Evolutionary conservation across 768 basidiomycete genomes (phyloP).

Genomic region (Fibroporia radiculosa): DNA sequence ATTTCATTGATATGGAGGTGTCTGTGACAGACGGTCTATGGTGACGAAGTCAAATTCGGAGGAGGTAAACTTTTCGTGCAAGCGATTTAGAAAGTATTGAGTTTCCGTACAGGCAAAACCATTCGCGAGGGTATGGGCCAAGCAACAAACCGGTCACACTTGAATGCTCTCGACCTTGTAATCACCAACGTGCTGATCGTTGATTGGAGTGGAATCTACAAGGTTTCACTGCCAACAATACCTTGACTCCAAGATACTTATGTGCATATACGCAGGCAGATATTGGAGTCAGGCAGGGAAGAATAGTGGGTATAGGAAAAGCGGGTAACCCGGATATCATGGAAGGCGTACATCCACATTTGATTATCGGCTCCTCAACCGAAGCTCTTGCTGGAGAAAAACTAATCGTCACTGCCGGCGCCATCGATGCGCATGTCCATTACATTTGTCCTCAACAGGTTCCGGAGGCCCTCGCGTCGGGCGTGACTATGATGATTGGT

Average conservation of each 20-base stretch:
- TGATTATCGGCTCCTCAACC: constrained; percentile 85
- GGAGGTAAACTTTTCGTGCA: constrained; percentile 48
- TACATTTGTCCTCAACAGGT: constrained; percentile 95
- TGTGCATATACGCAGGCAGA: constrained; percentile 57
- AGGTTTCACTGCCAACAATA: too few species aligned
- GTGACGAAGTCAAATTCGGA: constrained; percentile 97
- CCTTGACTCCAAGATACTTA: constrained; percentile 8
- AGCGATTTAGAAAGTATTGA: background rate
- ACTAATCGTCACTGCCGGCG: constrained; percentile 88
- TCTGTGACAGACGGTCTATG: constrained; percentile 78
- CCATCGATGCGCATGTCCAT: constrained; percentile 88
- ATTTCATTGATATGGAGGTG: too few species aligned
- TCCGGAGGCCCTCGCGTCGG: constrained; percentile 71
- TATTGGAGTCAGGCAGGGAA: constrained; percentile 81
- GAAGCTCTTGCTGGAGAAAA: constrained; percentile 97
- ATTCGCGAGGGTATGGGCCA: constrained; percentile 98
- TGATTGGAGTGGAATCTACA: constrained; percentile 94
- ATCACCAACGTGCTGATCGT: constrained; percentile 94
- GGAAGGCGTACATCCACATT: constrained; percentile 61
- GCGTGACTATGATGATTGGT: constrained; percentile 91
- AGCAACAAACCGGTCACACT: constrained; percentile 59
- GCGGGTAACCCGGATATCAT: constrained; percentile 95
- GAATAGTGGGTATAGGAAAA: constrained; percentile 88
- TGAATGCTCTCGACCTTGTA: constrained; percentile 77
- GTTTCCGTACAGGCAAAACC: constrained; percentile 59